Base-by-base conservation (phyloP, 2,329 filamentous ascomycete genomes). In the Tolypocladium amazonense region DNA sequence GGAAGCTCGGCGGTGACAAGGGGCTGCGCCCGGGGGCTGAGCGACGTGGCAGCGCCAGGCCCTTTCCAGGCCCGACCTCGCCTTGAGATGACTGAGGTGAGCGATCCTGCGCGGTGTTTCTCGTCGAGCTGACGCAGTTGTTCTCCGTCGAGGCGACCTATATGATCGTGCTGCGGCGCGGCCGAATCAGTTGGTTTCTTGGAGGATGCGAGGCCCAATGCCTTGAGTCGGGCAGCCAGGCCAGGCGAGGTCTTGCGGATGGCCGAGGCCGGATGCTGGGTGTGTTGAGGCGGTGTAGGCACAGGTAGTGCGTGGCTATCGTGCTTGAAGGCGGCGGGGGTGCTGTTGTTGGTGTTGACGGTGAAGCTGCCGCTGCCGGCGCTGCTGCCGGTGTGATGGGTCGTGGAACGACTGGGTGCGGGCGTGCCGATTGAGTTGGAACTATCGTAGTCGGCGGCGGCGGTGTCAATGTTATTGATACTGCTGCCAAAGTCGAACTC, bases 21-120 rank as follows among this genome's bases (percentile, higher is more conserved):
- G 58, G 58, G 37, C 37, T 59, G 57, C 61, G 64, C 63, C 60
- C 62, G 60, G 60, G 64, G 58, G 62, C 69, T 66, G 61, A 67
- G 64, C 56, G 65, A 62, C 56, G 62, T 63, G 60, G 65, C 68
- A 65, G 69, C 66, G 70, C 83, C 81, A 70, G 82, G 80, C 71
- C 84, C 86, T 76, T 84, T 89, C 88, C 88, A 91, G 66, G 87
- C 82, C 69, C 85, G 84, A 70, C 88, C 88, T 68, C 86, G 81
- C 69, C 86, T 81, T 72, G 86, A 79, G 67, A 89, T 77, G 65
- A 77, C 64, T 77, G 77, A 63, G 69, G 69, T 64, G 70, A 70
- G 64, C 30, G 81, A 83, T 69, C 78, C 78, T 61, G 83, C 81
- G 65, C 81, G 81, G 70, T 89, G 86, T 61, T 84, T 82, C 65